Evolutionary conservation across 2,329 filamentous ascomycete species (phyloP).

Genomic region (Pseudogymnoascus sp.): DNA sequence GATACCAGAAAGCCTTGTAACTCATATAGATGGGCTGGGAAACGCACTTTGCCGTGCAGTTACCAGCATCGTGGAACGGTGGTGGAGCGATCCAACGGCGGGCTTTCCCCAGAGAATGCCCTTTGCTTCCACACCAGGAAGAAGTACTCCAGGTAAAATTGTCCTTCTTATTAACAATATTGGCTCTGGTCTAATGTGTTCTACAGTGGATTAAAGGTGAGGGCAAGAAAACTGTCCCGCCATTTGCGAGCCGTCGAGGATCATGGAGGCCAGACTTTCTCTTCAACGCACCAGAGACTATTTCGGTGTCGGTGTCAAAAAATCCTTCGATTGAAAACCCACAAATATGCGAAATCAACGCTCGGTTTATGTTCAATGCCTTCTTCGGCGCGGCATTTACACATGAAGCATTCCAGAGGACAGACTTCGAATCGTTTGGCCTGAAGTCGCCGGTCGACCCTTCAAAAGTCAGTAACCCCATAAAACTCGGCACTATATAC

Average conservation of each 20-base stretch:
- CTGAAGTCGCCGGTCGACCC: constrained; percentile 9
- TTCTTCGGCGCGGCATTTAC: constrained; percentile 9
- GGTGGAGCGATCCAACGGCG: too few relatives aligned
- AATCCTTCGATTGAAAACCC: not conserved
- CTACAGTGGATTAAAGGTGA: constrained; percentile 5
- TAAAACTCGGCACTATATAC: not conserved
- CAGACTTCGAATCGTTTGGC: not conserved
- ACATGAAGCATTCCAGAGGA: constrained; percentile 9
- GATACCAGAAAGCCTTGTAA: too few relatives aligned
- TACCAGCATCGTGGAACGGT: too few relatives aligned
- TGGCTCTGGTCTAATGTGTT: too few relatives aligned
- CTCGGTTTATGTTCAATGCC: constrained; percentile 11
- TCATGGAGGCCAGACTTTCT: constrained; percentile 12
- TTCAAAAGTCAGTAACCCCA: not conserved
- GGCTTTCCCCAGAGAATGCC: too few relatives aligned
- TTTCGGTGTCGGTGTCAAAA: not conserved
- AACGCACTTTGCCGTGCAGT: too few relatives aligned
- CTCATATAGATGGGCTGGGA: too few relatives aligned
- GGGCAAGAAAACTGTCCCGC: not conserved
- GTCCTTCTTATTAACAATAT: too few relatives aligned
- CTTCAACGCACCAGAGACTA: not conserved
- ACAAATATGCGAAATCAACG: constrained; percentile 12
- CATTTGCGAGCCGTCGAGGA: not conserved
- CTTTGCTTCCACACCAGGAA: too few relatives aligned
- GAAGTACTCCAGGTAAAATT: too few relatives aligned